A percentile compares a stretch with the other conserved stretches of the same genome.
Conservation (phyloP, 371 early-diverging fungal species). For the Mucor indicus region DNA sequence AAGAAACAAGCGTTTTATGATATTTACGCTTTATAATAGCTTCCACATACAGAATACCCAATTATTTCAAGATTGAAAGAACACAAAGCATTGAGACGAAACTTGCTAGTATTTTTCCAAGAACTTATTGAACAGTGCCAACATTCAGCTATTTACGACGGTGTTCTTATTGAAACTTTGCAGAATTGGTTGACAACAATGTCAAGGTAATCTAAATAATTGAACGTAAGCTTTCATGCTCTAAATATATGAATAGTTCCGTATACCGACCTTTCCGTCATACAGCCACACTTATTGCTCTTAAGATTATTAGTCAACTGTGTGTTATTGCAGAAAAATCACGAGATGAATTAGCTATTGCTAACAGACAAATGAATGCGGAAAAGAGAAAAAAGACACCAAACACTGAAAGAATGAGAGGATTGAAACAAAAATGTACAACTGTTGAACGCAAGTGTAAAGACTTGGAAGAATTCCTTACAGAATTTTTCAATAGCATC, state of each 20-base stretch:
- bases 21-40: conserved; percentile 17
- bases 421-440: conserved; percentile 16
- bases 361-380: conserved; percentile 59
- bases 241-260: conserved; percentile 39
- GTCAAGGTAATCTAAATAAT: conserved; percentile 39
- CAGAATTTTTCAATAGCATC: conserved; percentile 73
- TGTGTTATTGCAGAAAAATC: conserved; percentile 60
- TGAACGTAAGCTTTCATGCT: not conserved
- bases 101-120: conserved; percentile 57
- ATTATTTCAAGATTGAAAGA: conserved; percentile 60
- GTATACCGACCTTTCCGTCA: conserved; percentile 88
- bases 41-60: conserved; percentile 61
- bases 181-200: conserved; percentile 57
- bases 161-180: conserved; percentile 51
- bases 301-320: conserved; percentile 57
- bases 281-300: conserved; percentile 72
- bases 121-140: conserved; percentile 60
- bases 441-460: conserved; percentile 19
- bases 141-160: conserved; percentile 59
- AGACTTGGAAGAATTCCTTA: conserved; percentile 44
- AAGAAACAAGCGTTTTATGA: not conserved
- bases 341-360: conserved; percentile 54
- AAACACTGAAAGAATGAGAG: conserved; percentile 11
- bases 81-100: conserved; percentile 54
- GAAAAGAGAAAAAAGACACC: conserved; percentile 26